Conservation (phyloP, 768 basidiomycete species). For the Hirschioporus abietinus region DNA sequence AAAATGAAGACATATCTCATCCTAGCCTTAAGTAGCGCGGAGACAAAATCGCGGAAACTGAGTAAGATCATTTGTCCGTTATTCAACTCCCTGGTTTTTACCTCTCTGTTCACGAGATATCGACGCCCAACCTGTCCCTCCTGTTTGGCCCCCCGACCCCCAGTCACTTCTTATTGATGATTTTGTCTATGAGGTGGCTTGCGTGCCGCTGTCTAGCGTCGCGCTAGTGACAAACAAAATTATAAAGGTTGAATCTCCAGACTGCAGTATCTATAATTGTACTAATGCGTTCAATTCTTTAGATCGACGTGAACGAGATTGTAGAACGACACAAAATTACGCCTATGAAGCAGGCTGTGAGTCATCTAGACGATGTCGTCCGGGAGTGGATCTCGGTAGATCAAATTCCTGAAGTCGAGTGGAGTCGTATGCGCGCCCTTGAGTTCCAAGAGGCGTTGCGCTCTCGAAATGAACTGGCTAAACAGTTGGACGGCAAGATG, state of each 20-base stretch:
- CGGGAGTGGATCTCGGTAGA: conserved; percentile 49
- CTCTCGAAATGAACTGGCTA: conserved; percentile 44
- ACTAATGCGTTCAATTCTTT: conserved; percentile 6
- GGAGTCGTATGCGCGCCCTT: conserved; percentile 74
- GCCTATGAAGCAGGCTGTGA: conserved; percentile 51
- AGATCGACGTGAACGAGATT: conserved; percentile 72
- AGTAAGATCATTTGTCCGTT: background rate
- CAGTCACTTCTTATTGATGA: conserved; percentile 41
- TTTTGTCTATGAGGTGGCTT: conserved; percentile 59
- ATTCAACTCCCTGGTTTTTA: conserved; percentile 2
- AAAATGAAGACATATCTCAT: conserved; percentile 59
- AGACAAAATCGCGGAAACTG: conserved; percentile 53
- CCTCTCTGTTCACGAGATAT: conserved; percentile 38
- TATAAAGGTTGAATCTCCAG: conserved; percentile 53
- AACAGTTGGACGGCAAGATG: conserved; percentile 34
- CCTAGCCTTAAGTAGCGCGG: conserved; percentile 63
- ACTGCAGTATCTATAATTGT: conserved; percentile 6
- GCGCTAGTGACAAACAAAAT: conserved; percentile 62
- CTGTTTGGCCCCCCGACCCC: conserved; percentile 70
- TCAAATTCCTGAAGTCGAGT: conserved; percentile 72
- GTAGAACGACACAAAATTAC: conserved; percentile 60
- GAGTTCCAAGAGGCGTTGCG: conserved; percentile 87
- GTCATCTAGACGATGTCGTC: conserved; percentile 43
- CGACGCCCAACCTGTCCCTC: conserved; percentile 53
- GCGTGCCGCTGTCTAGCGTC: conserved; percentile 69